Conservation (phyloP, 2,329 filamentous ascomycete species). For the Fusarium sp. region DNA sequence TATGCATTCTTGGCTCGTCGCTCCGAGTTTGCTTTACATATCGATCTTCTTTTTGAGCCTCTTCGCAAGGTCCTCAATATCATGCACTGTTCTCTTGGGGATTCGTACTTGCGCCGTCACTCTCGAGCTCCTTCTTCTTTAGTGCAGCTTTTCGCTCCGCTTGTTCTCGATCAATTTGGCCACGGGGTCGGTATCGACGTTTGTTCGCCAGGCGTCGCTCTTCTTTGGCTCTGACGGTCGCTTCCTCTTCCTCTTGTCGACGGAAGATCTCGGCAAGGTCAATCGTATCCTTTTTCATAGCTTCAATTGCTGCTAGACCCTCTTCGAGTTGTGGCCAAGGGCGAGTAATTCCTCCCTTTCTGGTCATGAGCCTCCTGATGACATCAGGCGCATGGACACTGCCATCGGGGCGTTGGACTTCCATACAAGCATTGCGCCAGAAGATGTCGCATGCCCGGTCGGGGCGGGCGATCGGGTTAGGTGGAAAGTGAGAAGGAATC, state of each 20-base stretch:
- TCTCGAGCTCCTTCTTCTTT: not conserved
- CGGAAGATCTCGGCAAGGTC: conserved; percentile 28
- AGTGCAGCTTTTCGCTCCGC: conserved; percentile 20
- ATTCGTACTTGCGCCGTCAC: not conserved
- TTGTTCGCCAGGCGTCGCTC: conserved; percentile 41
- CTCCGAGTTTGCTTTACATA: not conserved
- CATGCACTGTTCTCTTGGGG: not conserved
- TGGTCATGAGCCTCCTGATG: conserved; percentile 37
- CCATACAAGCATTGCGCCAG: conserved; percentile 37
- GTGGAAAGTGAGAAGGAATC: conserved; percentile 28
- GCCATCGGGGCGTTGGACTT: conserved; percentile 30
- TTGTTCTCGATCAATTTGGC: conserved; percentile 36
- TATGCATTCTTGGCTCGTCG: not conserved
- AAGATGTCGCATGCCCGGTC: conserved; percentile 13
- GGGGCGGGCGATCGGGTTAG: conserved; percentile 20
- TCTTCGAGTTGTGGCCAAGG: conserved; percentile 39
- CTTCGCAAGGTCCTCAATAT: not conserved
- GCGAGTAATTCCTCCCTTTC: conserved; percentile 34
- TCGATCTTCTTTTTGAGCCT: not conserved
- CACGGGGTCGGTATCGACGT: conserved; percentile 38
- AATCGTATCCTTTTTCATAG: conserved; percentile 36
- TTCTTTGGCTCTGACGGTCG: conserved; percentile 29
- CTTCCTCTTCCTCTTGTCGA: conserved; percentile 32
- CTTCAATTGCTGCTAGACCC: conserved; percentile 23
- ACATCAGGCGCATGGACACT: conserved; percentile 35